Evolutionary conservation across 805 yeast species (phyloP).

Genomic region (Candida palmyrensis): DNA sequence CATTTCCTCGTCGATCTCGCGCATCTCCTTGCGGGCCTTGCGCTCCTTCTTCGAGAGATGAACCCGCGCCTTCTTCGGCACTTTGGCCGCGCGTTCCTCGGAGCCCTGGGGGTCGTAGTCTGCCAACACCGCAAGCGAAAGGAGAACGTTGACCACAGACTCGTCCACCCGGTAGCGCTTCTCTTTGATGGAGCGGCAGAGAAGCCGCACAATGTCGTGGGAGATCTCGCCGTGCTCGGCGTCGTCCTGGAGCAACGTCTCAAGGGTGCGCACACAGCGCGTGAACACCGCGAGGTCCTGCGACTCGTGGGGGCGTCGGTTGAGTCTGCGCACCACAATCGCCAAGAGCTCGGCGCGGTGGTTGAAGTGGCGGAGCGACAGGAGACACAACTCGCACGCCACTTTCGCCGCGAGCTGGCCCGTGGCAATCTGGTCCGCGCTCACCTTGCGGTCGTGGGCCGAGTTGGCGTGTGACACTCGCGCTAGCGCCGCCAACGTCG

Average conservation of each 20-base stretch:
- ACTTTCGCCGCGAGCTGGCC: constrained; percentile 67
- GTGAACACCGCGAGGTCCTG: constrained; percentile 46
- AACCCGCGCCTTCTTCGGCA: constrained; percentile 82
- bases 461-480: constrained; percentile 34
- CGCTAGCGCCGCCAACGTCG: constrained; percentile 42
- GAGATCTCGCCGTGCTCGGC: constrained; percentile 75
- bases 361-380: constrained; percentile 73
- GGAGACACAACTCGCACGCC: constrained; percentile 65
- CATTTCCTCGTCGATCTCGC: constrained; percentile 85
- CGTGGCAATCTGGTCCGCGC: constrained; percentile 31
- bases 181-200: constrained; percentile 66
- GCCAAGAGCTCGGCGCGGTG: constrained; percentile 70
- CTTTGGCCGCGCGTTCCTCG: constrained; percentile 41
- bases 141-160: constrained; percentile 65
- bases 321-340: constrained; percentile 62
- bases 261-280: constrained; percentile 60
- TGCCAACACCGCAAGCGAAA: constrained; percentile 59
- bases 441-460: constrained; percentile 25
- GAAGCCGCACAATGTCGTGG: constrained; percentile 61
- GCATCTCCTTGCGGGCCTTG: constrained; percentile 81
- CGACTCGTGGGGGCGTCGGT: constrained; percentile 50
- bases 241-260: constrained; percentile 70
- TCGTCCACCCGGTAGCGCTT: constrained; percentile 81
- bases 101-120: constrained; percentile 68
- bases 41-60: constrained; percentile 88